A percentile compares a stretch with the other conserved stretches of the same genome.
phyloP scores from a whole-genome alignment of 371 early-diverging fungal genomes.

The Pancytospora epiphaga region DNA sequence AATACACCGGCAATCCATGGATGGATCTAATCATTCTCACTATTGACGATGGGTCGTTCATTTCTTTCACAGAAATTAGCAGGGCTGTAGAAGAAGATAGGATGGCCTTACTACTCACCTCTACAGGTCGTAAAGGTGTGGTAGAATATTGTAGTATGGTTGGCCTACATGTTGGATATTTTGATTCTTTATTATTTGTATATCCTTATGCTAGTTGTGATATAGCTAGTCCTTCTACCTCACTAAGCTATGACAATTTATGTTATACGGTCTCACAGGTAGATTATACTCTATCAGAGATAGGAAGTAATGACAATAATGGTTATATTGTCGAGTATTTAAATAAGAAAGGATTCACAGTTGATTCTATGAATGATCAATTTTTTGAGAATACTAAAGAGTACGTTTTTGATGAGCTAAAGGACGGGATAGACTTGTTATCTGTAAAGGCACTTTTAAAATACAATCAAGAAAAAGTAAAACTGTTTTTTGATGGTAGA shows the following conservation, averaged over 20 bases:
- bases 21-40: conserved; percentile 10
- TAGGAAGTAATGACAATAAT: no score
- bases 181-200: conserved; percentile 13
- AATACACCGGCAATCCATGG: conserved; percentile 1
- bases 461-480: not conserved
- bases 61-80: not conserved
- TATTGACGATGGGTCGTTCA: conserved; percentile 9
- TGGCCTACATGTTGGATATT: conserved; percentile 17
- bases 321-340: no score
- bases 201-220: not conserved
- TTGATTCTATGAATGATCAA: not conserved
- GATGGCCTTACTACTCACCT: conserved; percentile 36
- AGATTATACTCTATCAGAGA: not conserved
- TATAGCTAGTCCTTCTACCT: conserved; percentile 2
- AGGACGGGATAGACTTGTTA: not conserved
- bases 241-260: not conserved
- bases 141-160: not conserved
- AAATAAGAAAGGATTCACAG: not conserved
- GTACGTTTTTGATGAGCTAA: not conserved
- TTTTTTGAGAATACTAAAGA: no score
- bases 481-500: conserved; percentile 11
- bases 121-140: not conserved
- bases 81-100: conserved; percentile 29
- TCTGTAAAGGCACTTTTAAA: not conserved
- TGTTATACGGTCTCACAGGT: not conserved